Base-by-base conservation (phyloP, 2,329 filamentous ascomycete genomes). In the Cercospora citrullina region DNA sequence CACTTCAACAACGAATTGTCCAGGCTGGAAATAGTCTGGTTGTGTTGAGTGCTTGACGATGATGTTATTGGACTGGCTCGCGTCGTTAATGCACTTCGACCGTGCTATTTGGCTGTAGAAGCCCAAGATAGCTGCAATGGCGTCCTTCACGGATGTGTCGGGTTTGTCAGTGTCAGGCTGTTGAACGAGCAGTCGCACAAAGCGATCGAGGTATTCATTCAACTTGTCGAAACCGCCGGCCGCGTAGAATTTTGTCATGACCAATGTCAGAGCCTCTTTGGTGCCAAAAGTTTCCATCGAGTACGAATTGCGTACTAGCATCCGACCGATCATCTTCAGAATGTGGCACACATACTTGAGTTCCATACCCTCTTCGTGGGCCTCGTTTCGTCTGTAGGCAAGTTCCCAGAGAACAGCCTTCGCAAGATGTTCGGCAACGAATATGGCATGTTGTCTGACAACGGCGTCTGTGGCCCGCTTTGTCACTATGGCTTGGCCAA, bases 171-270 rank as follows among this genome's bases (percentile, higher is more conserved):
- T 60, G 16, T 71, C 84, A 58, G 87, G 81, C 69, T 84, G 84
- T 63, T 70, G 68, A n/a, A 62, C 65, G 12, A 78, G 65, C 16
- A 75, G 63, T 18, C 76, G 69, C 55, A 74, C 69, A 60, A 76
- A 77, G 8, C 70, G 62, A 28, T 71, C 63, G 12, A 79, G 71
- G 42, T 73, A 73, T 6, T 85, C 82, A 73, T 92, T 93, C 68
- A 98, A 81, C 5, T 88, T 85, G 8, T 89, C 85, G 67, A 99
- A 85, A 0, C 95, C 94, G 45, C 88, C 89, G 59, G 89, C 86
- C 68, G 92, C 89, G 78, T 94, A 94, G 82, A 99, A 97, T 0
- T 93, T 91, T 65, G 94, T 86, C 26, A 99, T 84, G 39, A 98
- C 89, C 30, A 95, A 86, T 53, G 93, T 91, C 69, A 89, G 77